Evolutionary conservation across 192 early-diverging fungal genomes (phyloP).

Genomic region (Geranomyces variabilis): DNA sequence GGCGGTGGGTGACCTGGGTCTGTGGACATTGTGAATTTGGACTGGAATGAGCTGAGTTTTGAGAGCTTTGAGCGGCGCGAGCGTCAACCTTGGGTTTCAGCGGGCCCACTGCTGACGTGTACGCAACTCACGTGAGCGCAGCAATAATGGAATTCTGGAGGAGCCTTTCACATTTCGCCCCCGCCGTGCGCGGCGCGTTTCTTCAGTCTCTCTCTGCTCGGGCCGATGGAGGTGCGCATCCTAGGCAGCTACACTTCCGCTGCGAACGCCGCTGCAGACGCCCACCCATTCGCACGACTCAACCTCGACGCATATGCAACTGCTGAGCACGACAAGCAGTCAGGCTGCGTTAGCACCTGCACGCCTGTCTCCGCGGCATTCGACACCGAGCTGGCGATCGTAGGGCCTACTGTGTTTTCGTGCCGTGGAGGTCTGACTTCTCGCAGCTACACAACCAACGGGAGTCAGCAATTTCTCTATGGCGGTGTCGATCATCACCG

Average conservation of each 20-base stretch:
- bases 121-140: no score
- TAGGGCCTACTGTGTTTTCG: conserved; percentile 19
- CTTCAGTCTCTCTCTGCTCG: no score
- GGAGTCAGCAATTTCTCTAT: not conserved
- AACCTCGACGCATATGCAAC: not conserved
- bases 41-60: no score
- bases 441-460: conserved; percentile 10
- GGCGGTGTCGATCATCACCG: not conserved
- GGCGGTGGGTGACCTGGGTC: not conserved
- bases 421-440: not conserved
- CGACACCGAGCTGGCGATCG: not conserved
- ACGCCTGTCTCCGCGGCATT: not conserved
- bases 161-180: no score
- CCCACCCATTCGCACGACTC: not conserved
- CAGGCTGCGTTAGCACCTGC: not conserved
- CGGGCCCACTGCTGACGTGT: no score
- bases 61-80: no score
- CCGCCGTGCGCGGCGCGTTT: no score
- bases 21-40: not conserved
- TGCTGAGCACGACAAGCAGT: not conserved
- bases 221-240: conserved; percentile 9
- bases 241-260: not conserved
- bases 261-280: not conserved
- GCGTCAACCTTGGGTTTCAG: no score
- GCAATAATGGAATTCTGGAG: no score